These are phyloP conservation scores for Aspergillus glaucus DNA, from an alignment of 2,329 filamentous ascomycete species.

Conservation along the genomic window DNA sequence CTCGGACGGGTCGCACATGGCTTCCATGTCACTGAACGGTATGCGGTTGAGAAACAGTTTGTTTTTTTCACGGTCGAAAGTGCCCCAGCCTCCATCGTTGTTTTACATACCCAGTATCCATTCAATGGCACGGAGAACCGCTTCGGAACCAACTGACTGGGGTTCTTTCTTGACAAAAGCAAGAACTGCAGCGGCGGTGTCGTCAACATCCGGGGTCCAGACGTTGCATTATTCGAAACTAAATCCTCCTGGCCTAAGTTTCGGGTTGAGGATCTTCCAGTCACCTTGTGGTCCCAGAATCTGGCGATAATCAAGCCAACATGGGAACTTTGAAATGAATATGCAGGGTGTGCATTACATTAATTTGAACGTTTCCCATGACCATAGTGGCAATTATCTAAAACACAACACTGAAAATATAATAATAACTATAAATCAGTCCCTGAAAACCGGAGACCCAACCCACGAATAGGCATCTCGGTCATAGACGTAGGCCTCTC, in stretches of 20 bases:
- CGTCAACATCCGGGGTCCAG: constrained; percentile 29
- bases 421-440: too few species aligned
- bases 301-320: constrained; percentile 1
- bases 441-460: too few species aligned
- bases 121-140: constrained; percentile 7
- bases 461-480: too few species aligned
- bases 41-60: constrained; percentile 28
- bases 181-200: constrained; percentile 26
- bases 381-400: too few species aligned
- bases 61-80: constrained; percentile 31
- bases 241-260: constrained; percentile 20
- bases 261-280: constrained; percentile 21
- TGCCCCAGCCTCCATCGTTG: constrained; percentile 31
- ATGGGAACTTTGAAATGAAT: too few species aligned
- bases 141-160: not conserved
- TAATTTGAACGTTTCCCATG: too few species aligned
- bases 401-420: too few species aligned
- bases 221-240: constrained; percentile 28
- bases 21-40: constrained; percentile 33
- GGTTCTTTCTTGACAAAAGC: constrained; percentile 20
- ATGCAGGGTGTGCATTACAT: too few species aligned
- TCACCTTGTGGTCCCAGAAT: constrained; percentile 16
- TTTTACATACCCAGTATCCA: constrained; percentile 35
- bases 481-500: too few species aligned
- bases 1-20: constrained; percentile 27